Base-by-base conservation (phyloP, 2,329 filamentous ascomycete species). In the Fusarium globosum region DNA sequence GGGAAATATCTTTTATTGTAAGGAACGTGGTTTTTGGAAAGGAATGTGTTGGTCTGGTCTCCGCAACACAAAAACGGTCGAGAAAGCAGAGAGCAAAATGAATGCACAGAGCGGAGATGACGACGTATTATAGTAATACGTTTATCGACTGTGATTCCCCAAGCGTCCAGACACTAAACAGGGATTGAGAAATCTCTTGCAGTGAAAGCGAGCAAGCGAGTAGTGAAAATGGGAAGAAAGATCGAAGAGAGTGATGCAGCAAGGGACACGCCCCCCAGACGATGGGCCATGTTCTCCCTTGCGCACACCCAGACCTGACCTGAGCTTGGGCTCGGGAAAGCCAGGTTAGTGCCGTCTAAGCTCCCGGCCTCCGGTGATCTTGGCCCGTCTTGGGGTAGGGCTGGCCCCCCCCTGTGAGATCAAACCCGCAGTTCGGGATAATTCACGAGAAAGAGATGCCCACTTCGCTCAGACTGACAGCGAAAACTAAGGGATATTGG, bases 1-100 rank as follows among this genome's bases (percentile, higher is more conserved):
- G 41, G 49, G 48, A 43, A 69, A 48, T 58, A 61, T 15, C 41
- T 21, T 46, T 21, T 41, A 35, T 35, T 35, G 38, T 67, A 76
- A 76, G 60, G 74, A 76, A 61, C 53, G 74, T 76, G 65, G 70
- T 73, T 46, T 46, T 55, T 55, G 56, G 52, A 51, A 73, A 75
- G 69, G 72, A 76, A 74, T 75, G 74, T 61, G 59, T 57, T 20
- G 45, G 20, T 57, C 18, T 14, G 20, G 51, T 59, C 51, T 72
- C 56, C 42, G 51, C 56, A 62, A 45, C 48, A 39, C 60, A 51
- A 35, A 61, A 41, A 33, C 33, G n/a, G 46, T 68, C 39, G 28
- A 69, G 38, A 55, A 35, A 58, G 38, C 33, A 58, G n/a, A 42
- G 26, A 51, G 41, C 38, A 30, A 26, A 41, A 10, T 49, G 36